These are phyloP conservation scores for Fusarium tanahbumbuense DNA, from an alignment of 2,329 filamentous ascomycete genomes.

Conservation along the genomic window DNA sequence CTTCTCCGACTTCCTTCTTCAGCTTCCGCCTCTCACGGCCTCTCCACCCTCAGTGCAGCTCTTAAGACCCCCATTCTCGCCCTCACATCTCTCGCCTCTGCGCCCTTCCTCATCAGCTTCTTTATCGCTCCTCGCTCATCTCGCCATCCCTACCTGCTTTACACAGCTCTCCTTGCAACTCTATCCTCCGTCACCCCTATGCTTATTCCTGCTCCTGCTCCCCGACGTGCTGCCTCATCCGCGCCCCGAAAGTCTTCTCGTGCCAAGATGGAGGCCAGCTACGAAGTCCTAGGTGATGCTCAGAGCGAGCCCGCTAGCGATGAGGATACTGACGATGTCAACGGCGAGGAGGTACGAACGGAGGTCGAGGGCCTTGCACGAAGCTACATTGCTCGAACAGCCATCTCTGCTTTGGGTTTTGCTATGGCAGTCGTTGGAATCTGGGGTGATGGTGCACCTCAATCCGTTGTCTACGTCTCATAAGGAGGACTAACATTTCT, in stretches of 20 bases:
- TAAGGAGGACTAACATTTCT: slow-evolving; percentile 29
- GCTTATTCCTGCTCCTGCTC: slow-evolving; percentile 56
- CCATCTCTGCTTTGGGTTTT: slow-evolving; percentile 67
- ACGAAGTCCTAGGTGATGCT: slow-evolving; percentile 73
- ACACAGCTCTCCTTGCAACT: slow-evolving; percentile 78
- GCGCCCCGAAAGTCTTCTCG: slow-evolving; percentile 49
- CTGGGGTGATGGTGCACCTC: slow-evolving; percentile 70
- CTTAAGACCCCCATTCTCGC: slow-evolving; percentile 73
- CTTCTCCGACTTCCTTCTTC: slow-evolving; percentile 85
- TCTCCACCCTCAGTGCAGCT: slow-evolving; percentile 73
- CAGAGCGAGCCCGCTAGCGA: slow-evolving; percentile 62
- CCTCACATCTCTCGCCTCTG: slow-evolving; percentile 75
- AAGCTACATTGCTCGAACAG: slow-evolving; percentile 66
- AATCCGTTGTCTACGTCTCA: slow-evolving; percentile 51
- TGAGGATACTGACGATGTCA: slow-evolving; percentile 65
- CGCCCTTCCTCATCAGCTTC: slow-evolving; percentile 82
- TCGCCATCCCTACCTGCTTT: slow-evolving; percentile 90
- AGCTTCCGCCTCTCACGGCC: slow-evolving; percentile 74
- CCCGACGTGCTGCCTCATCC: slow-evolving; percentile 46
- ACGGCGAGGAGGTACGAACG: slow-evolving; percentile 71
- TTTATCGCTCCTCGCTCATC: slow-evolving; percentile 77
- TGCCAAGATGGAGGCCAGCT: slow-evolving; percentile 74
- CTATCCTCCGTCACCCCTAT: slow-evolving; percentile 68
- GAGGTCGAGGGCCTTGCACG: slow-evolving; percentile 67
- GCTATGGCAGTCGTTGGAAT: slow-evolving; percentile 72